Percentiles rank a stretch among this genome's conserved stretches.
These are phyloP conservation scores for Fusarium sp. DNA, from an alignment of 2,329 filamentous ascomycete genomes.

Conservation along the genomic window DNA sequence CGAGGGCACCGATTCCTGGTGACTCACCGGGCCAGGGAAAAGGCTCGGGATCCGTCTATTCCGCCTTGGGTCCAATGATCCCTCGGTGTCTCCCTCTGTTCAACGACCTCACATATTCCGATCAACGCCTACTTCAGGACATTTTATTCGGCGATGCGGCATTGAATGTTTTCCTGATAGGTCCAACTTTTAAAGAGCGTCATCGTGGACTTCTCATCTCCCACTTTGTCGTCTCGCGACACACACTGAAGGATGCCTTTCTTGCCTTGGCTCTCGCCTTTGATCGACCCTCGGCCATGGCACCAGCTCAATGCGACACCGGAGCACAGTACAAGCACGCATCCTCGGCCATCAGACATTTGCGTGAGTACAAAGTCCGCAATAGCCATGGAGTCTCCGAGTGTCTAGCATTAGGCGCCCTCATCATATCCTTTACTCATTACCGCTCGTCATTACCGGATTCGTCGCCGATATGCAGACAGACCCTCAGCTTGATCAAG, in stretches of 20 bases:
- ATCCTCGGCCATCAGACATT: constrained; percentile 24
- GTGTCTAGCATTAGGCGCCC: constrained; percentile 33
- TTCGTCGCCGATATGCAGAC: constrained; percentile 25
- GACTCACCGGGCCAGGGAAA: background rate
- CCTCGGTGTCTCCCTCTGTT: background rate
- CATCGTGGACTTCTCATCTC: constrained; percentile 30
- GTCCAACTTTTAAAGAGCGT: constrained; percentile 34
- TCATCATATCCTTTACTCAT: constrained; percentile 34
- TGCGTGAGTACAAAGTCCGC: constrained; percentile 24
- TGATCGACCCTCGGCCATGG: background rate
- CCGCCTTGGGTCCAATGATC: background rate
- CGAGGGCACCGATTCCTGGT: background rate
- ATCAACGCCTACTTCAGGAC: constrained; percentile 18
- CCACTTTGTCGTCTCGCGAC: constrained; percentile 17
- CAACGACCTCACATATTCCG: background rate
- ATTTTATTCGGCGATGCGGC: constrained; percentile 21
- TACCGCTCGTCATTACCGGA: constrained; percentile 20
- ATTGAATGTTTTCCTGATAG: constrained; percentile 32
- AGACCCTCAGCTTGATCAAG: constrained; percentile 35
- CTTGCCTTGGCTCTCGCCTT: constrained; percentile 31
- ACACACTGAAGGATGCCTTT: constrained; percentile 29
- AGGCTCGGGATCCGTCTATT: background rate
- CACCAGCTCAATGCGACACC: background rate
- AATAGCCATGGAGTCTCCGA: constrained; percentile 17
- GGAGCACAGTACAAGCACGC: constrained; percentile 22